These are phyloP conservation scores for Yamagishiella unicocca DNA, from an alignment of 139 green algal species.

Conservation along the genomic window DNA sequence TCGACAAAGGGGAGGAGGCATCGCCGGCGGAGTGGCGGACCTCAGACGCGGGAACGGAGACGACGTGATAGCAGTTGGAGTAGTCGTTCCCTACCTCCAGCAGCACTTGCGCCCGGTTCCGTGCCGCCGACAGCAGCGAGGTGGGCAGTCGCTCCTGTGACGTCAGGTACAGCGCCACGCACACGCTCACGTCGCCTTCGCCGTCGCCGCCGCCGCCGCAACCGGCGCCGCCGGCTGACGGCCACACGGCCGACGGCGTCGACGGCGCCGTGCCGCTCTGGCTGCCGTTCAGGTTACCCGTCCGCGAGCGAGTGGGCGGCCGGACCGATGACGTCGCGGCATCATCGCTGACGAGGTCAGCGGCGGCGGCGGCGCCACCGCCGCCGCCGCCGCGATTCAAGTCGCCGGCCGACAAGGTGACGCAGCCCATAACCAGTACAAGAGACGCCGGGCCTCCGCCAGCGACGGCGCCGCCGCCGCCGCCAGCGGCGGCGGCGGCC, in stretches of 20 bases:
- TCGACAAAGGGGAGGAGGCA: no score
- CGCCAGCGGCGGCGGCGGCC: background rate
- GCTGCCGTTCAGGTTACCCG: no score
- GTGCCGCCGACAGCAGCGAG: constrained; percentile 24
- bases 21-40: no score
- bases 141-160: background rate
- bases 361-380: background rate
- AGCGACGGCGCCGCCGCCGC: constrained; percentile 2
- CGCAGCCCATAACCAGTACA: constrained; percentile 13
- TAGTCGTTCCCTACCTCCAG: constrained; percentile 42
- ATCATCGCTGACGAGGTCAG: background rate
- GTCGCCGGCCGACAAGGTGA: background rate
- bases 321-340: background rate
- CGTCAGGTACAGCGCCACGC: constrained; percentile 31
- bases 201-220: background rate
- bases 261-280: background rate
- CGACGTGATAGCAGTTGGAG: no score
- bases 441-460: constrained; percentile 12
- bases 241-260: background rate
- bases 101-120: constrained; percentile 13
- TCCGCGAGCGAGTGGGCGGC: no score
- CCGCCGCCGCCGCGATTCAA: background rate
- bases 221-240: background rate
- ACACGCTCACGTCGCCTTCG: background rate
- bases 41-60: no score